Percentiles rank a stretch among this genome's conserved stretches.
These are phyloP conservation scores for Abrus pulchellus DNA, from an alignment of 306 rosid genomes.

Conservation along the genomic window DNA sequence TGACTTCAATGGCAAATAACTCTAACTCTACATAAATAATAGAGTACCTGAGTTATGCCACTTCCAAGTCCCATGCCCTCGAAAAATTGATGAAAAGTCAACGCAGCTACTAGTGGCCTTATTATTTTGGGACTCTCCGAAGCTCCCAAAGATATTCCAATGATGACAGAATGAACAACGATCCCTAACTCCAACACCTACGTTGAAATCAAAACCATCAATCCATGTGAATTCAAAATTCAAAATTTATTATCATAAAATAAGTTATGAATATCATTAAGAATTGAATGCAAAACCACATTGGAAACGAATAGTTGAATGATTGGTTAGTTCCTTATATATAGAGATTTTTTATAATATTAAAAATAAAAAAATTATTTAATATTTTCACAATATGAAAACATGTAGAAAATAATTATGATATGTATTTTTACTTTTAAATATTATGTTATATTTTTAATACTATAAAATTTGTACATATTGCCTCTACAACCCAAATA, in stretches of 20 bases:
- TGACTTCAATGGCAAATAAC: neutral
- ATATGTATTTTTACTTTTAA: no score
- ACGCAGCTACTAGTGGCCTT: conserved; percentile 72
- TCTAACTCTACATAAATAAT: neutral
- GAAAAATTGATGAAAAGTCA: conserved; percentile 87
- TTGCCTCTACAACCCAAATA: no score
- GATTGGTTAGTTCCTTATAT: no score
- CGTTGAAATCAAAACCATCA: neutral
- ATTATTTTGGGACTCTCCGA: conserved; percentile 73
- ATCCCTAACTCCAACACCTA: conserved; percentile 89
- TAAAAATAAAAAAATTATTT: no score
- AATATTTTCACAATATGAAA: no score
- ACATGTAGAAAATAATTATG: no score
- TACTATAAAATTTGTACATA: no score
- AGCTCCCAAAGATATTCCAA: conserved; percentile 86
- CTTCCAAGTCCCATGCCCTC: conserved; percentile 97
- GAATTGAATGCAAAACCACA: no score
- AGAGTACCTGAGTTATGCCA: conserved; percentile 75
- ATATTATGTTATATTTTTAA: no score
- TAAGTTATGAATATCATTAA: no score
- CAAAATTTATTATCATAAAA: neutral
- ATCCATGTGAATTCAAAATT: neutral
- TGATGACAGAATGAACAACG: conserved; percentile 80
- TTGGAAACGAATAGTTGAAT: no score
- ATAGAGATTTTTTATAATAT: no score